phyloP scores from a whole-genome alignment of 1,284 basidiomycete species.

The Leccinum insolens region DNA sequence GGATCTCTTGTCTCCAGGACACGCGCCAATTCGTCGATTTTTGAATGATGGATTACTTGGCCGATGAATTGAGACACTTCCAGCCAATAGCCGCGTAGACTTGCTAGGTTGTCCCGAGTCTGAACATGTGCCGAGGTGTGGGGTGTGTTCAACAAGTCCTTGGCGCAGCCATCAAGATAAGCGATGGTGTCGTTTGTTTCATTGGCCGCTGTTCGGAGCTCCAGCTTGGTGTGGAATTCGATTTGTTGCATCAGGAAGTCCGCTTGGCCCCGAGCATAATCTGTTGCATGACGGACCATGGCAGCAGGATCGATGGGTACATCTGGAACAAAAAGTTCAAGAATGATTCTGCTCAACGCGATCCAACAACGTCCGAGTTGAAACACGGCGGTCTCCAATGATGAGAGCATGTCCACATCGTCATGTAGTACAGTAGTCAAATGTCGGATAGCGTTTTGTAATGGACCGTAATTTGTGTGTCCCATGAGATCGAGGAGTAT shows the following conservation, averaged over 20 bases:
- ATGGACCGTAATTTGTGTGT: conserved; percentile 25
- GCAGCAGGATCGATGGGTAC: conserved; percentile 88
- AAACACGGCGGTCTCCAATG: conserved; percentile 10
- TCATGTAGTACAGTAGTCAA: conserved; percentile 13
- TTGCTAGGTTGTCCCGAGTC: conserved; percentile 51
- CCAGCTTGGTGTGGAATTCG: conserved; percentile 58
- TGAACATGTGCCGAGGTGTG: conserved; percentile 32
- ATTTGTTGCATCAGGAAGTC: conserved; percentile 56
- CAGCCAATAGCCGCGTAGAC: conserved; percentile 79
- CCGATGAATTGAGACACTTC: conserved; percentile 76
- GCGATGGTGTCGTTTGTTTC: conserved; percentile 49
- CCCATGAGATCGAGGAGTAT: conserved; percentile 24
- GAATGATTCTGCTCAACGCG: conserved; percentile 57
- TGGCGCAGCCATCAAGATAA: conserved; percentile 47
- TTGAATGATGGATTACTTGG: conserved; percentile 55
- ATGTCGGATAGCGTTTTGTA: conserved; percentile 28
- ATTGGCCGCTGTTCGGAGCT: conserved; percentile 66
- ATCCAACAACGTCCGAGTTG: conserved; percentile 68
- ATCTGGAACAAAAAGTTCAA: conserved; percentile 84
- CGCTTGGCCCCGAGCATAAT: conserved; percentile 54
- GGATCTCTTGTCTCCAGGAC: conserved; percentile 39
- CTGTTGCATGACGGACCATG: conserved; percentile 56
- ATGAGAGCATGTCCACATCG: conserved; percentile 4
- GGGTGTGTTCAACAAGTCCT: conserved; percentile 31
- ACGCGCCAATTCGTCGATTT: conserved; percentile 44